These are phyloP conservation scores for Ilex paraguariensis DNA, from an alignment of 305 asterid species.

Conservation along the genomic window DNA sequence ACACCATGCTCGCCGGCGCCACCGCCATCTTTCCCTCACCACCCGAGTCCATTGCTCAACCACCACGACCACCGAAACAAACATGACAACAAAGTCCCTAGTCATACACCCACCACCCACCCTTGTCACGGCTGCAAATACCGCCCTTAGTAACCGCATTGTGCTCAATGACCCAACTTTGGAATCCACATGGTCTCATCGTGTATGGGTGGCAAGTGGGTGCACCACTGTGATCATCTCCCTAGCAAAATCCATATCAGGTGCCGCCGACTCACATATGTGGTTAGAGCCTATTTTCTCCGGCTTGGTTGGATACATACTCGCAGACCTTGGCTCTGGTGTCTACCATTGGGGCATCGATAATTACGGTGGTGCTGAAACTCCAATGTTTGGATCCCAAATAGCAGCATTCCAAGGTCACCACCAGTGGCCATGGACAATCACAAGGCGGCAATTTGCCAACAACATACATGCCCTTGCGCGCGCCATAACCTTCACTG, in stretches of 20 bases:
- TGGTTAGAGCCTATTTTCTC: constrained; percentile 61
- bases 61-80: constrained; percentile 2
- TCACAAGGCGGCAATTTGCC: constrained; percentile 75
- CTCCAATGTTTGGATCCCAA: constrained; percentile 64
- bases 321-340: constrained; percentile 79
- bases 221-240: constrained; percentile 66
- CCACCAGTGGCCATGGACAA: constrained; percentile 84
- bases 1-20: no score
- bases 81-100: no score
- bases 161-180: constrained; percentile 41
- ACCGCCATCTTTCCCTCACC: no score
- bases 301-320: constrained; percentile 48
- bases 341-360: constrained; percentile 85
- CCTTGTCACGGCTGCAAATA: no score
- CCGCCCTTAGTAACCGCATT: constrained; percentile 5
- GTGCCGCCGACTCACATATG: constrained; percentile 32
- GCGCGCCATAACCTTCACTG: constrained; percentile 45
- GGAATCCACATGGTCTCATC: constrained; percentile 74
- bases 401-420: constrained; percentile 86
- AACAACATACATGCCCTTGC: constrained; percentile 72
- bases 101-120: no score
- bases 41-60: constrained; percentile 17
- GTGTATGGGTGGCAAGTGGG: constrained; percentile 71
- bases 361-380: constrained; percentile 61
- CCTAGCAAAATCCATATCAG: constrained; percentile 40